Percentiles rank a stretch among this genome's conserved stretches.
phyloP scores from a whole-genome alignment of 2,329 filamentous ascomycete genomes.

The Acarospora socialis region DNA sequence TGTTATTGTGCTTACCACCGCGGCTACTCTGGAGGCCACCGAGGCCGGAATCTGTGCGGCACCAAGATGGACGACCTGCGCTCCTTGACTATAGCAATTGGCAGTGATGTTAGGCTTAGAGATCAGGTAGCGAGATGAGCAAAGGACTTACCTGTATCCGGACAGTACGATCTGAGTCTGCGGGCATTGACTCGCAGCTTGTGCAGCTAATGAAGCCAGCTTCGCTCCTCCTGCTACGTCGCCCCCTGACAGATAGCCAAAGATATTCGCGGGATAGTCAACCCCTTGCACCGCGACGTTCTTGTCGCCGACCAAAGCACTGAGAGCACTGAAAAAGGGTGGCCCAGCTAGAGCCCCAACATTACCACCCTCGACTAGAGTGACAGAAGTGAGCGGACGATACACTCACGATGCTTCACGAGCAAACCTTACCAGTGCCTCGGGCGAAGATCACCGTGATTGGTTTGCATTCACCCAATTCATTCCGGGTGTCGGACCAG shows the following conservation, averaged over 20 bases:
- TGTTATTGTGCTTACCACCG: constrained; percentile 7
- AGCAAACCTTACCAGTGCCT: constrained; percentile 8
- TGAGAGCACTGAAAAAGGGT: constrained; percentile 5
- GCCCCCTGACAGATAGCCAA: constrained; percentile 1
- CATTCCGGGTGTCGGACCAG: constrained; percentile 5
- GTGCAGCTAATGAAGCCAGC: constrained; percentile 5
- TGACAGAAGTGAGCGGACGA: constrained; percentile 6
- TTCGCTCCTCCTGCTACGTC: neutral
- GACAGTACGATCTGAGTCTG: constrained; percentile 9
- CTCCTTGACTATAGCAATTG: neutral
- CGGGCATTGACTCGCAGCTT: constrained; percentile 9
- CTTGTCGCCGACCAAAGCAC: constrained; percentile 1
- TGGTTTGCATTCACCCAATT: constrained; percentile 5
- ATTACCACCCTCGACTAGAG: too few species aligned
- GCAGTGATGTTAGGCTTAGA: neutral
- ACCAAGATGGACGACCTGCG: constrained; percentile 3
- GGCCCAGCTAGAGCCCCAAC: too few species aligned
- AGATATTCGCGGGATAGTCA: constrained; percentile 5
- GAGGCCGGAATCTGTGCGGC: constrained; percentile 6
- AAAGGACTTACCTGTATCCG: too few species aligned
- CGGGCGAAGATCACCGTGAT: constrained; percentile 11
- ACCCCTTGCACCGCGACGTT: constrained; percentile 10
- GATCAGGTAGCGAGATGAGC: neutral
- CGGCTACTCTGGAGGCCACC: constrained; percentile 8
- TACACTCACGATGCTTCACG: constrained; percentile 8